phyloP scores from a whole-genome alignment of 495 filamentous ascomycete species.

The Pseudomonodictys pantanalensis region DNA sequence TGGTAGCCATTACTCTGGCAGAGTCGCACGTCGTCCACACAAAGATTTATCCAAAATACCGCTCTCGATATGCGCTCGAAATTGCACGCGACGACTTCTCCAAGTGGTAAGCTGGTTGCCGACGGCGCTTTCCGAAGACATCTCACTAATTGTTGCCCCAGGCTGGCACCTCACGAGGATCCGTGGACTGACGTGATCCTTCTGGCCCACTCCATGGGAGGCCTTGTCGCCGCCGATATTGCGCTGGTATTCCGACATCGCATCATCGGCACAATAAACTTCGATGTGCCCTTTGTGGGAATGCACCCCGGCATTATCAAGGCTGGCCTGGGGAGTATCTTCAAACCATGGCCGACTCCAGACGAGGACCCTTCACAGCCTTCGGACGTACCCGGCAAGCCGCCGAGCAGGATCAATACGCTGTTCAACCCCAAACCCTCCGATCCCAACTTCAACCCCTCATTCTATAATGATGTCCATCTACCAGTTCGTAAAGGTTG shows the following conservation, averaged over 20 bases:
- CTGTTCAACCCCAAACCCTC: constrained; percentile 32
- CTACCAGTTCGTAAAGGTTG: constrained; percentile 63
- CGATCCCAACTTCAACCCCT: constrained; percentile 70
- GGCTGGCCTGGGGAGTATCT: constrained; percentile 73
- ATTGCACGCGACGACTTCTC: constrained; percentile 79
- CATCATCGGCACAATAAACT: constrained; percentile 77
- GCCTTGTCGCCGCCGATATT: constrained; percentile 77
- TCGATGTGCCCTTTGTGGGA: constrained; percentile 84
- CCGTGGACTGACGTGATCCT: constrained; percentile 74
- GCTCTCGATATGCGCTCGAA: constrained; percentile 70
- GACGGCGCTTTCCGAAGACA: neutral
- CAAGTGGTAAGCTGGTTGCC: constrained; percentile 55
- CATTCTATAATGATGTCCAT: constrained; percentile 68
- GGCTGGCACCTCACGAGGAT: constrained; percentile 74
- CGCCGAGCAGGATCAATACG: constrained; percentile 24
- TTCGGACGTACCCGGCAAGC: constrained; percentile 22
- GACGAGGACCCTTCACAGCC: constrained; percentile 1
- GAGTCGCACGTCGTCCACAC: constrained; percentile 80
- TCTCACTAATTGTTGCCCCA: constrained; percentile 49
- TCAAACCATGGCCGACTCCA: constrained; percentile 51
- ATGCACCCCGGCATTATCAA: constrained; percentile 85
- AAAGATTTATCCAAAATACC: constrained; percentile 89
- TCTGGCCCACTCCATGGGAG: constrained; percentile 89
- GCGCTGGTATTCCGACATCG: constrained; percentile 71
- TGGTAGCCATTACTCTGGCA: constrained; percentile 62